Conservation (phyloP, 1,139 yeast species). For the Blastobotrys capitulatus region DNA sequence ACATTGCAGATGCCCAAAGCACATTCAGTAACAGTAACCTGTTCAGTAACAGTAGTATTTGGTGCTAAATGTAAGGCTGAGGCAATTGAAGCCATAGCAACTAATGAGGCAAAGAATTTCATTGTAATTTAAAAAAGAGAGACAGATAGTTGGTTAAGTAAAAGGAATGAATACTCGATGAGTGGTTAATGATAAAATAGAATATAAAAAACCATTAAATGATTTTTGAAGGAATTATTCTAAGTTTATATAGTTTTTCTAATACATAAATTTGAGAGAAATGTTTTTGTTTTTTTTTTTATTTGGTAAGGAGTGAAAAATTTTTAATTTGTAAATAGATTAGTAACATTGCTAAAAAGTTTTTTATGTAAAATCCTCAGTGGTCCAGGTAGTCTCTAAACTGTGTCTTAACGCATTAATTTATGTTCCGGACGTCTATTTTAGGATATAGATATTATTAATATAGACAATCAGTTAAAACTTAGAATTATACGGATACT, state of each 20-base stretch:
- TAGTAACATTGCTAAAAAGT: no score
- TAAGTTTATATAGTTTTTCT: background rate
- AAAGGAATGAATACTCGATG: background rate
- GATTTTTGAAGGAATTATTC: background rate
- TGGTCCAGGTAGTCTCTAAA: no score
- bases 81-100: background rate
- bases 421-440: no score
- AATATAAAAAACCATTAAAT: background rate
- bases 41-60: constrained; percentile 5
- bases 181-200: background rate
- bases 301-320: no score
- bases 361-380: no score
- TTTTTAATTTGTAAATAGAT: no score
- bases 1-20: constrained; percentile 24
- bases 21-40: constrained; percentile 26
- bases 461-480: no score
- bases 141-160: background rate
- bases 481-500: no score
- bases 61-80: constrained; percentile 5
- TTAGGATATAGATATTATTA: no score
- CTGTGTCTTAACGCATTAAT: no score
- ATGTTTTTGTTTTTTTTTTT: no score
- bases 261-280: no score
- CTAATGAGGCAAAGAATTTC: background rate
- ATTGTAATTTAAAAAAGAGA: background rate